A percentile compares a stretch with the other conserved stretches of the same genome.
phyloP scores from a whole-genome alignment of 2,329 filamentous ascomycete species.

The Talaromyces sp. region DNA sequence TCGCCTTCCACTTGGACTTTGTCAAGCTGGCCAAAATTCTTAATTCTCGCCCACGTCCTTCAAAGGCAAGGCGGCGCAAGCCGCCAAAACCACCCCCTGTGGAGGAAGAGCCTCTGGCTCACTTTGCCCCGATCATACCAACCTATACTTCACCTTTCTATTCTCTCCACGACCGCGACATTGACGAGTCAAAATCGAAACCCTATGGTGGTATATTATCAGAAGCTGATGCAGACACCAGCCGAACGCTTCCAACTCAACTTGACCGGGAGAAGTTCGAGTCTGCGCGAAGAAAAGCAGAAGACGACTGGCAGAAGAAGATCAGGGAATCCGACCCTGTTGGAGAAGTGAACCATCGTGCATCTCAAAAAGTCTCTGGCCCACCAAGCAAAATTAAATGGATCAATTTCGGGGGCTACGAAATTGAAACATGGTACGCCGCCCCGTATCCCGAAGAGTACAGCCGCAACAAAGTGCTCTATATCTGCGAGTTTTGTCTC shows the following conservation, averaged over 20 bases:
- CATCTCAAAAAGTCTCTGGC: slow-evolving; percentile 69
- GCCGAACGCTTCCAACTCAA: slow-evolving; percentile 74
- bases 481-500: slow-evolving; percentile 97
- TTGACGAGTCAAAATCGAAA: slow-evolving; percentile 83
- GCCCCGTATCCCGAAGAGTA: slow-evolving; percentile 98
- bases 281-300: slow-evolving; percentile 80
- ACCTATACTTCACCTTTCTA: slow-evolving; percentile 76
- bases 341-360: slow-evolving; percentile 58
- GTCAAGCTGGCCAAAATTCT: slow-evolving; percentile 58
- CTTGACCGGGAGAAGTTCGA: slow-evolving; percentile 84
- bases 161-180: slow-evolving; percentile 82
- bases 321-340: slow-evolving; percentile 59
- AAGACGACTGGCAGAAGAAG: slow-evolving; percentile 81
- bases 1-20: slow-evolving; percentile 57
- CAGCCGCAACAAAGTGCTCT: slow-evolving; percentile 91
- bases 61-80: slow-evolving; percentile 40
- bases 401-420: slow-evolving; percentile 95
- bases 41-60: slow-evolving; percentile 53
- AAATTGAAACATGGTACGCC: slow-evolving; percentile 99
- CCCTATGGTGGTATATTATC: slow-evolving; percentile 91
- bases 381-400: slow-evolving; percentile 96
- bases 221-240: slow-evolving; percentile 85
- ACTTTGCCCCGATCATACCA: slow-evolving; percentile 56
- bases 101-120: slow-evolving; percentile 44
- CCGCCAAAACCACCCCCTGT: slow-evolving; percentile 38